Conservation (phyloP, 1,139 yeast species). For the Blastobotrys arbuscula region DNA sequence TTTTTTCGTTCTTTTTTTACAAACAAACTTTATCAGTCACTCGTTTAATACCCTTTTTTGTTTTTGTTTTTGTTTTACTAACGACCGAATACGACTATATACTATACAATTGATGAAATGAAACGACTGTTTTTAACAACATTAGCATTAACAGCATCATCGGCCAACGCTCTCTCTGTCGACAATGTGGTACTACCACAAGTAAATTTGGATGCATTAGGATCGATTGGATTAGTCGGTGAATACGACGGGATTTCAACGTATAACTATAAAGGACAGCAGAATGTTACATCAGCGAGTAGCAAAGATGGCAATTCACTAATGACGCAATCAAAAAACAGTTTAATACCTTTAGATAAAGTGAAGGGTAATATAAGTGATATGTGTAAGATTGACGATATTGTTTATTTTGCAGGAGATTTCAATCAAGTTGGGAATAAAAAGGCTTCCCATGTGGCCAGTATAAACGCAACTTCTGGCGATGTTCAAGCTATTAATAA, state of each 20-base stretch:
- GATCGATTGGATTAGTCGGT: constrained; percentile 58
- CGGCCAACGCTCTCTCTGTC: constrained; percentile 5
- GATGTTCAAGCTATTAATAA: constrained; percentile 39
- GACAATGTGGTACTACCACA: constrained; percentile 27
- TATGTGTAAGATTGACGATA: constrained; percentile 38
- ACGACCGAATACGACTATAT: background rate
- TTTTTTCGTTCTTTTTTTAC: too few species aligned
- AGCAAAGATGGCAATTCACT: constrained; percentile 20
- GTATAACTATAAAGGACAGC: constrained; percentile 51
- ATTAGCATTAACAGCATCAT: constrained; percentile 1
- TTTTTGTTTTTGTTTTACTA: background rate
- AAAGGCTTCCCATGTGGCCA: constrained; percentile 46
- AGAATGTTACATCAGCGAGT: constrained; percentile 19
- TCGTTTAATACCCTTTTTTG: background rate
- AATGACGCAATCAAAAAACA: constrained; percentile 22
- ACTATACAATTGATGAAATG: constrained; percentile 5
- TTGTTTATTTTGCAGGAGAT: constrained; percentile 44
- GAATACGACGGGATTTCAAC: constrained; percentile 55
- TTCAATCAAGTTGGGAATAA: constrained; percentile 37
- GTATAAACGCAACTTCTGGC: constrained; percentile 47
- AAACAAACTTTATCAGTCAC: background rate
- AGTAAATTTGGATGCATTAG: constrained; percentile 28
- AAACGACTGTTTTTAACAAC: constrained; percentile 7
- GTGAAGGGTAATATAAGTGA: constrained; percentile 32
- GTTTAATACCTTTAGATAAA: constrained; percentile 19